These are phyloP conservation scores for Syzygium oleosum DNA, from an alignment of 345 rosid species.

Conservation along the genomic window DNA sequence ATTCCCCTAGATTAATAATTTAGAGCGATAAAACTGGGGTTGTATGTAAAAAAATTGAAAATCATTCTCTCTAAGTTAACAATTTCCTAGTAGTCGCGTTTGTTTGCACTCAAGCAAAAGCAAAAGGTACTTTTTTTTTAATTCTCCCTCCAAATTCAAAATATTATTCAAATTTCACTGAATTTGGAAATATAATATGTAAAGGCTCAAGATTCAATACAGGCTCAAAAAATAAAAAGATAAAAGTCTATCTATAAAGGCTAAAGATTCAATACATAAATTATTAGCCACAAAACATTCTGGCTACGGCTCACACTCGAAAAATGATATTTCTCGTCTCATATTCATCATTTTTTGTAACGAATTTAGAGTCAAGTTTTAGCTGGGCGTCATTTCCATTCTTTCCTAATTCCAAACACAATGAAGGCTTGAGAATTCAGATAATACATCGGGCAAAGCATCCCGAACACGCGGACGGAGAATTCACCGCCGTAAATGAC, in stretches of 20 bases:
- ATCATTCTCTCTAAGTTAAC: neutral
- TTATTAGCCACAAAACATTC: neutral
- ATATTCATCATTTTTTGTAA: neutral
- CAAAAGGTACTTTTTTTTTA: neutral
- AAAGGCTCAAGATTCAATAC: too few species aligned
- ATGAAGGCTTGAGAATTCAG: rapidly evolving
- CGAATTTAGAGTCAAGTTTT: neutral
- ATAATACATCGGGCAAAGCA: neutral
- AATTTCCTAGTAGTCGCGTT: neutral
- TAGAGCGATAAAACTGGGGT: too few species aligned
- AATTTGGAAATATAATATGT: neutral
- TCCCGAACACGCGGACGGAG: neutral
- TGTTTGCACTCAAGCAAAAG: neutral
- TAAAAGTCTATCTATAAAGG: neutral
- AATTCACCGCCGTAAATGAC: neutral
- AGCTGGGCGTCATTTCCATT: neutral
- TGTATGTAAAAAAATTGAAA: too few species aligned
- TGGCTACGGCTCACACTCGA: rapidly evolving
- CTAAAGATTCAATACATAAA: neutral
- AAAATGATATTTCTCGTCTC: neutral
- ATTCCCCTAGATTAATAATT: too few species aligned
- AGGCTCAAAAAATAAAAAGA: neutral
- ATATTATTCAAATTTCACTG: neutral
- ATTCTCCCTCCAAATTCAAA: neutral
- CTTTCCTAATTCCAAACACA: too few species aligned